Percentiles rank a stretch among this genome's conserved stretches.
phyloP scores from a whole-genome alignment of 2,329 filamentous ascomycete genomes.

The Huntiella abstrusa region DNA sequence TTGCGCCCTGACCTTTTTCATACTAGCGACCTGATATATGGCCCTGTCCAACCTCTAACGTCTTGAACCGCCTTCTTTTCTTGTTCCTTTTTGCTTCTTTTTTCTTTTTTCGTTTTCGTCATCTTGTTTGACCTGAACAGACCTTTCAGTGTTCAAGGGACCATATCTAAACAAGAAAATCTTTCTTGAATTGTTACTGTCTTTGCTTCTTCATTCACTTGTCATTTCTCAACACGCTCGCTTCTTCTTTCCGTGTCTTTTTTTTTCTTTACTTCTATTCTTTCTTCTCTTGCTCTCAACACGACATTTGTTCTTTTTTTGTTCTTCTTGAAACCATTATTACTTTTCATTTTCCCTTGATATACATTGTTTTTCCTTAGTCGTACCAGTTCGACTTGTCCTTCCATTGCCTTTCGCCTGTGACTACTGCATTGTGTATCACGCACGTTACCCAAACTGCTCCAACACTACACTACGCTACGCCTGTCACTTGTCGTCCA shows the following conservation, averaged over 20 bases:
- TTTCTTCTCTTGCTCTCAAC: not conserved
- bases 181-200: not conserved
- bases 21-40: not conserved
- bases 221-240: not conserved
- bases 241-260: not conserved
- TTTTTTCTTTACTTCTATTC: not conserved
- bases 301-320: not conserved
- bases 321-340: not conserved
- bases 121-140: too few species aligned
- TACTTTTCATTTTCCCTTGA: not conserved
- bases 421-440: not conserved
- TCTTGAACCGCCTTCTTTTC: too few species aligned
- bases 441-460: too few species aligned
- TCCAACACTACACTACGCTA: too few species aligned
- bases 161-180: not conserved
- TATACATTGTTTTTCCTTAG: not conserved
- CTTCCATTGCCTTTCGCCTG: not conserved
- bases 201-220: not conserved
- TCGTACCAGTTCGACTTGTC: not conserved
- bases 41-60: not conserved
- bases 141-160: too few species aligned
- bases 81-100: not conserved
- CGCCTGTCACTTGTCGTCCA: not conserved
- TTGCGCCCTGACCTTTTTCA: not conserved
- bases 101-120: not conserved